phyloP scores from a whole-genome alignment of 2,329 filamentous ascomycete genomes.

The Pleurostoma richardsiae region DNA sequence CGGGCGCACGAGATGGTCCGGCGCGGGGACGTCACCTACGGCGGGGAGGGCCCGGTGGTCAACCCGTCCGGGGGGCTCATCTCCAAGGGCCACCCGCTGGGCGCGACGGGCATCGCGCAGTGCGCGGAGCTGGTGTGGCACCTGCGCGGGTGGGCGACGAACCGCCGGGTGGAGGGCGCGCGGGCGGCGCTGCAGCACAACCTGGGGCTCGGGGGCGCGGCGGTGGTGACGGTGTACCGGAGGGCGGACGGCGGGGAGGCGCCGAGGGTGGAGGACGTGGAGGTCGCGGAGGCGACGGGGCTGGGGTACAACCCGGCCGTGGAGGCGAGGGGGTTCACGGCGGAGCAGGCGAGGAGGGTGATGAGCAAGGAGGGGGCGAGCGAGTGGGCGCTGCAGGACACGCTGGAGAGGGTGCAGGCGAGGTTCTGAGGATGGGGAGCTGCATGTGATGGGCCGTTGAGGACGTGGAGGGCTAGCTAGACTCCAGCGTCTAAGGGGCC shows the following conservation, averaged over 20 bases:
- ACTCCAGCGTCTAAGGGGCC: too few relatives aligned
- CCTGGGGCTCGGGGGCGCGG: slow-evolving; percentile 84
- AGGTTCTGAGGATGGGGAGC: slow-evolving; percentile 16
- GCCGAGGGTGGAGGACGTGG: slow-evolving; percentile 52
- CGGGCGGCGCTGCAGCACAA: slow-evolving; percentile 84
- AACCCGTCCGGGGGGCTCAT: slow-evolving; percentile 95
- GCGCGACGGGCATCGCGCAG: slow-evolving; percentile 91
- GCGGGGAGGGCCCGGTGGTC: slow-evolving; percentile 67
- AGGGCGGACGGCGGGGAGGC: slow-evolving; percentile 71
- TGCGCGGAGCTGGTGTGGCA: slow-evolving; percentile 96
- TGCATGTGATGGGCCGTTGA: too few relatives aligned
- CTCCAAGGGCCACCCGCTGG: slow-evolving; percentile 91
- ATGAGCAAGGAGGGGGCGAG: slow-evolving; percentile 61
- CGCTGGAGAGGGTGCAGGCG: slow-evolving; percentile 63
- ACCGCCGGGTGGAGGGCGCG: slow-evolving; percentile 66
- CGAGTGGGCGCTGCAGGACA: slow-evolving; percentile 76
- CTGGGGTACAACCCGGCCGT: slow-evolving; percentile 91
- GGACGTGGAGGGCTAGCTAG: too few relatives aligned
- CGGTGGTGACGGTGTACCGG: slow-evolving; percentile 84
- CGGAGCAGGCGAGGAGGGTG: slow-evolving; percentile 64
- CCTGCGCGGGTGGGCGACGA: slow-evolving; percentile 91
- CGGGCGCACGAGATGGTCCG: slow-evolving; percentile 91
- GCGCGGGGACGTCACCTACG: slow-evolving; percentile 85
- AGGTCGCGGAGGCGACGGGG: slow-evolving; percentile 60
- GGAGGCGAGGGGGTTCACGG: slow-evolving; percentile 83